These are phyloP conservation scores for Fusarium heterosporum DNA, from an alignment of 2,329 filamentous ascomycete species.

Conservation along the genomic window DNA sequence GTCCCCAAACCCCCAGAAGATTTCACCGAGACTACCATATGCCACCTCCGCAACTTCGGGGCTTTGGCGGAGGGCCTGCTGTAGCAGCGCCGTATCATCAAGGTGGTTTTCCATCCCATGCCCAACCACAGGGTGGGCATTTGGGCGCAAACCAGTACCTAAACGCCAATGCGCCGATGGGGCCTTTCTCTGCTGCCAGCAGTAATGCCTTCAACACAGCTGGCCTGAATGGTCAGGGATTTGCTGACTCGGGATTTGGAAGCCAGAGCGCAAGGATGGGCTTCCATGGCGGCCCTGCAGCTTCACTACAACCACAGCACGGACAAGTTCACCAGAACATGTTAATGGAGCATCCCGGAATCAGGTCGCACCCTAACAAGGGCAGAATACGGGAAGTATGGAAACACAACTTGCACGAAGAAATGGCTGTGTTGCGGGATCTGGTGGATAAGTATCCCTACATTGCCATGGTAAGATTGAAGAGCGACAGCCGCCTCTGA, in stretches of 20 bases:
- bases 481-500: constrained; percentile 1
- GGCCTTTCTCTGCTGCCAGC: constrained; percentile 71
- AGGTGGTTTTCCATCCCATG: constrained; percentile 64
- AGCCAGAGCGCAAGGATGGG: constrained; percentile 90
- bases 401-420: constrained; percentile 89
- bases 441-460: constrained; percentile 93
- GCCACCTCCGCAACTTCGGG: constrained; percentile 55
- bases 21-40: constrained; percentile 39
- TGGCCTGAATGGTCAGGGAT: constrained; percentile 67
- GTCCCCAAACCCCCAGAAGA: neutral
- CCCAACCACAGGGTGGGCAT: constrained; percentile 62
- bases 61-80: constrained; percentile 54
- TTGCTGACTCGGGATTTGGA: constrained; percentile 77
- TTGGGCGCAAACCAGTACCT: constrained; percentile 79
- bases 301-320: constrained; percentile 70
- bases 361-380: constrained; percentile 71
- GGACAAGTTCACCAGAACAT: constrained; percentile 56
- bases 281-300: constrained; percentile 69
- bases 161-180: constrained; percentile 74
- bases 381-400: constrained; percentile 95
- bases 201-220: constrained; percentile 68
- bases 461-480: constrained; percentile 87
- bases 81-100: constrained; percentile 57
- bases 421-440: constrained; percentile 86
- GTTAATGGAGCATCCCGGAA: constrained; percentile 57